Evolutionary conservation across 768 basidiomycete species (phyloP).

Genomic region (Boletus bicolor): DNA sequence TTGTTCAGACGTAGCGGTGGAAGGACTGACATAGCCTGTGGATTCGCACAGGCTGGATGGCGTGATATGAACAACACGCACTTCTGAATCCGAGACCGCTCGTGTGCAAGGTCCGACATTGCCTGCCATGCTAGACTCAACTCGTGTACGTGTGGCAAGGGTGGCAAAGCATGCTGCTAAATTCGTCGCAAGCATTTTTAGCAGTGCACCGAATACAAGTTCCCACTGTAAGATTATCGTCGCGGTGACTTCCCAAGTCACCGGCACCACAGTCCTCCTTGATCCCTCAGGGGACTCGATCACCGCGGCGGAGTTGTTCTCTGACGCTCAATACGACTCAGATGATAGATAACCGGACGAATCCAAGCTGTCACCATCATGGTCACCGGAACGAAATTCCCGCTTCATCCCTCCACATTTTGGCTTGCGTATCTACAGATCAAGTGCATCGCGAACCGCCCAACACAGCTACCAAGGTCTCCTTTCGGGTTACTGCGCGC

Average conservation of each 20-base stretch:
- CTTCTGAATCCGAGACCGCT: slow-evolving; percentile 3
- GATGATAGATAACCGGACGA: slow-evolving; percentile 14
- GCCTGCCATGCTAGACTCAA: neutral
- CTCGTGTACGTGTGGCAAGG: neutral
- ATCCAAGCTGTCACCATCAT: slow-evolving; percentile 5
- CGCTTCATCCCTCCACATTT: slow-evolving; percentile 3
- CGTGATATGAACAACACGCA: slow-evolving; percentile 12
- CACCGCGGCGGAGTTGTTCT: slow-evolving; percentile 12
- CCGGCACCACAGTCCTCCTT: slow-evolving; percentile 11
- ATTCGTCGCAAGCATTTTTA: slow-evolving; percentile 9
- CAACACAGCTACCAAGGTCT: neutral
- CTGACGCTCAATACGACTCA: neutral
- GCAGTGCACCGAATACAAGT: neutral
- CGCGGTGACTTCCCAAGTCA: slow-evolving; percentile 20
- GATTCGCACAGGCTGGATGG: neutral
- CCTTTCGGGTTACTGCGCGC: slow-evolving; percentile 4
- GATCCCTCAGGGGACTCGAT: slow-evolving; percentile 6
- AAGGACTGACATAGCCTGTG: slow-evolving; percentile 6
- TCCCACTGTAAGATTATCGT: slow-evolving; percentile 12
- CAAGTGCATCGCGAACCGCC: neutral
- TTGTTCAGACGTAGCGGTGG: slow-evolving; percentile 3
- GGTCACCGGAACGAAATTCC: slow-evolving; percentile 7
- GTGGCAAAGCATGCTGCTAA: slow-evolving; percentile 9
- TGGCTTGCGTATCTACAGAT: neutral
- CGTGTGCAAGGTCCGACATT: slow-evolving; percentile 9